These are phyloP conservation scores for Conticribra guillardii DNA, from an alignment of 108 stramenopile genomes.

Conservation along the genomic window DNA sequence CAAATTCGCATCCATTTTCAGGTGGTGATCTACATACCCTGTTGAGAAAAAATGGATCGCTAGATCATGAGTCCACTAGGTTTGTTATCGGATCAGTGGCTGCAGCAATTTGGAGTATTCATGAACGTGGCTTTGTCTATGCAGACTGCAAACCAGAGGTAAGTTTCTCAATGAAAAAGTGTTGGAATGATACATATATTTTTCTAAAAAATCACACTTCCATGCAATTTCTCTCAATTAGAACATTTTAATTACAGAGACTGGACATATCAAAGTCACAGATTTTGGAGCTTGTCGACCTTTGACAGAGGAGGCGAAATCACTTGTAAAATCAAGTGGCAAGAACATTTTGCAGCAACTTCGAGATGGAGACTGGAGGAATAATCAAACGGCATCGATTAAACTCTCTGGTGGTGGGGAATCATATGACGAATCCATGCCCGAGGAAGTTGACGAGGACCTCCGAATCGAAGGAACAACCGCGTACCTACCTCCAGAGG, in stretches of 20 bases:
- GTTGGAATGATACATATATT: too few species aligned
- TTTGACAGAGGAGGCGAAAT: conserved; percentile 70
- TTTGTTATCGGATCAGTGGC: conserved; percentile 92
- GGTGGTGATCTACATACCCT: conserved; percentile 92
- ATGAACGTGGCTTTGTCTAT: conserved; percentile 85
- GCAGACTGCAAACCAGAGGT: conserved; percentile 93
- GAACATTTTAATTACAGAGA: conserved; percentile 94
- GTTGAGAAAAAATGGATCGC: conserved; percentile 81
- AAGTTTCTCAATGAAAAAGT: not conserved
- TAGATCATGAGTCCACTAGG: conserved; percentile 86
- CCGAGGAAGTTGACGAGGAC: conserved; percentile 63
- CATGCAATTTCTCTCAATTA: too few species aligned
- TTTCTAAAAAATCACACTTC: too few species aligned
- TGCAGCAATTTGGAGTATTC: conserved; percentile 90
- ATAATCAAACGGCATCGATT: not conserved
- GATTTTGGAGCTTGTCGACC: conserved; percentile 97
- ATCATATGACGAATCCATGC: not conserved
- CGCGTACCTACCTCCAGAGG: conserved; percentile 96
- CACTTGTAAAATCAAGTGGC: conserved; percentile 41
- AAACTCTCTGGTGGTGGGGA: not conserved
- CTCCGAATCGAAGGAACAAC: conserved; percentile 95
- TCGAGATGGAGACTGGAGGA: conserved; percentile 92
- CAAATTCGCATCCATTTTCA: too few species aligned
- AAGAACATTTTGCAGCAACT: conserved; percentile 66
- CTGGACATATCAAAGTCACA: conserved; percentile 94